Evolutionary conservation across 306 rosid species (phyloP), one percentile per base, ranked within the genome.

Genomic region (Cicer cuneatum): DNA sequence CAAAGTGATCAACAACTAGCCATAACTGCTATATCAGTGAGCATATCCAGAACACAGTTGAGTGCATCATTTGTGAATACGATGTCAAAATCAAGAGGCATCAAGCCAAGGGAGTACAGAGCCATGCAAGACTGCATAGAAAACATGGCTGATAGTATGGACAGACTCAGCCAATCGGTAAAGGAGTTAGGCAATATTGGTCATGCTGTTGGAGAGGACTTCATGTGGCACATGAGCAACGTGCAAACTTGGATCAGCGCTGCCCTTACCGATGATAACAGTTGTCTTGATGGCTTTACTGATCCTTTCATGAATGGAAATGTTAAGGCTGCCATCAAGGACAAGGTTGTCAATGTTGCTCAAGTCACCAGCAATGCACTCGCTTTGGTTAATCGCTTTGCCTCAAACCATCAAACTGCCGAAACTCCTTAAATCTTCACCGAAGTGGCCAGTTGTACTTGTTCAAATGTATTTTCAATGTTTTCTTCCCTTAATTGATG

Each of bases 201-300:
- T 9, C 47, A 80, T 43, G 72, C 83, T 1, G 79, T 16, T 15
- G 92, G 90, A 13, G 83, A 65, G 83, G 88, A 90, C 61, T 92
- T 92, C 43, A 9, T 9, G 47, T 88, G 96, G 96, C 97, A 84
- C 58, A 75, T 92, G 86, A 92, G 85, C 78, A 92, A 92, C 43
- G 97, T 90, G 24, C 90, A 92, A 80, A 92, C 97, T 1, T 92
- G 97, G 97, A 92, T 87, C 8, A 92, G 96, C 67, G 90, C 96
- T 24, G 93, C 96, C 1, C 87, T 92, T 8, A 92, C 97, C 0
- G 90, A 92, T 47, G 92, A 88, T 40, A 67, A 56, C 77, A 89
- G 96, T 35, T 92, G 97, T 78, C 89, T 92, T 18, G 97, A 92
- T 66, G 96, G 87, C 15, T 89, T 92, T 65, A 67, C 66, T 0